A percentile compares a stretch with the other conserved stretches of the same genome.
Evolutionary conservation across 257 asterid genomes (phyloP).

Genomic region (Fraxinus anomala): DNA sequence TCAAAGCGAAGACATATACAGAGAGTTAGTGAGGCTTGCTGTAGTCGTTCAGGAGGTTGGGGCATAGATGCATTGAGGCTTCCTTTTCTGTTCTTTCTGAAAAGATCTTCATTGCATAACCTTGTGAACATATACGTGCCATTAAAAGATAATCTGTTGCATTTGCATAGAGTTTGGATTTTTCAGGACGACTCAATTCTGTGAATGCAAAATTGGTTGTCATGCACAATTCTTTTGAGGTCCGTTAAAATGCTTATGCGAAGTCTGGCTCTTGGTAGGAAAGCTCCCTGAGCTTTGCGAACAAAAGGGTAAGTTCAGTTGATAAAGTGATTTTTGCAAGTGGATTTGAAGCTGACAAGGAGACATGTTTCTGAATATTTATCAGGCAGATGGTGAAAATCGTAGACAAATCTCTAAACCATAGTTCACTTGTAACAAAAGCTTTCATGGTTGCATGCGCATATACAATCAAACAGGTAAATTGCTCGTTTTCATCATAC

Average conservation of each 20-base stretch:
- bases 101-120: not conserved
- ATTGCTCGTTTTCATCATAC: not conserved
- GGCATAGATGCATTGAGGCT: constrained; percentile 10
- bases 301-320: not conserved
- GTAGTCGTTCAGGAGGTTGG: constrained; percentile 37
- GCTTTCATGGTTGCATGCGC: not conserved
- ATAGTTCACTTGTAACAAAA: not conserved
- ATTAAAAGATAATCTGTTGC: not conserved
- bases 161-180: not conserved
- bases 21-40: constrained; percentile 36
- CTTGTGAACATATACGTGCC: not conserved
- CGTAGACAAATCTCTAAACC: not conserved
- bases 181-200: not conserved
- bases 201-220: not conserved
- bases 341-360: not conserved
- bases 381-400: not conserved
- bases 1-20: constrained; percentile 27
- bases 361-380: not conserved
- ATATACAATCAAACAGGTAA: not conserved
- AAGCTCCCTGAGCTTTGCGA: not conserved
- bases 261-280: not conserved
- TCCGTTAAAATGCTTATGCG: not conserved
- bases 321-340: not conserved
- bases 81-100: not conserved
- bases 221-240: not conserved